Conservation (phyloP, 768 basidiomycete species). For the Boletus sensibilis region DNA sequence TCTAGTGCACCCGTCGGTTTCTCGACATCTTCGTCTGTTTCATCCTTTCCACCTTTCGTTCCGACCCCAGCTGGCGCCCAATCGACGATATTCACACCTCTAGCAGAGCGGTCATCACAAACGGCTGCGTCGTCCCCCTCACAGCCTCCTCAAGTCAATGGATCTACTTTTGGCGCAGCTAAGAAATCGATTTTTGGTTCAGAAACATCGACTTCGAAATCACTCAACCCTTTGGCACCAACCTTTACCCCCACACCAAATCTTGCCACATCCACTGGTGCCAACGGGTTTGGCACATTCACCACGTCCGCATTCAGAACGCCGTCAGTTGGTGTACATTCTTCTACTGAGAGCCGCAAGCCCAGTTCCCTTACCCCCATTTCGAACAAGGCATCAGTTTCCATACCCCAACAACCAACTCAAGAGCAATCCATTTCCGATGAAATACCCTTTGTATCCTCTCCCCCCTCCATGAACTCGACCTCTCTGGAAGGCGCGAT, state of each 20-base stretch:
- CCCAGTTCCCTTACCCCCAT: background rate
- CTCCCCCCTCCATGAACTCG: conserved; percentile 14
- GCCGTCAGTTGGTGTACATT: background rate
- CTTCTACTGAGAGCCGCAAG: background rate
- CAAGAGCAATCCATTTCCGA: conserved; percentile 1
- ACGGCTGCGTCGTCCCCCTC: background rate
- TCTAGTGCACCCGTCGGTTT: background rate
- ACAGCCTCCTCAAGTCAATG: conserved; percentile 1
- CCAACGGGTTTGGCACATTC: background rate
- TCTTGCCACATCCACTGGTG: background rate
- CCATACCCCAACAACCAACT: background rate
- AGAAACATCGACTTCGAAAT: conserved; percentile 7
- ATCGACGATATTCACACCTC: background rate
- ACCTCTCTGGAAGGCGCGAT: conserved; percentile 2
- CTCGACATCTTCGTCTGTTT: background rate
- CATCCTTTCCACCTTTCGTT: conserved; percentile 1
- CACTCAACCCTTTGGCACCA: conserved; percentile 22
- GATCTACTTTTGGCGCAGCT: background rate
- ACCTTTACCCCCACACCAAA: conserved; percentile 13
- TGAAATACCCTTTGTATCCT: conserved; percentile 13
- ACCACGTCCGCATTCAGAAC: background rate
- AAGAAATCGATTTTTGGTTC: conserved; percentile 1
- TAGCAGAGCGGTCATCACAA: background rate
- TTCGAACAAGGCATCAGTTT: background rate
- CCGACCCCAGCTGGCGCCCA: background rate